Evolutionary conservation across 1,284 basidiomycete genomes (phyloP).

Genomic region (Meripilus lineatus): DNA sequence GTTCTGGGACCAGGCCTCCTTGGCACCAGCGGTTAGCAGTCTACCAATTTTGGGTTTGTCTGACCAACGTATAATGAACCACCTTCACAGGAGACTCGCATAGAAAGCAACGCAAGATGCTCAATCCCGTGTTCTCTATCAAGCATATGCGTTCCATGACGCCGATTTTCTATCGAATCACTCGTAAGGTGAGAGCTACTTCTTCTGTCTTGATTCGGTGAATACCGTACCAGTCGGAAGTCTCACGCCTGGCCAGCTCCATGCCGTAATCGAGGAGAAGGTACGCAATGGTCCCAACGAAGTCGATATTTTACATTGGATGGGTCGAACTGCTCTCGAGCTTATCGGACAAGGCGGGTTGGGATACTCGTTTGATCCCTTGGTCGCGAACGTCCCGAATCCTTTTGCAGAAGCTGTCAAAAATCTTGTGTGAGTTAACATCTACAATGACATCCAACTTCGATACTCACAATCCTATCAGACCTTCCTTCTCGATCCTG

Average conservation of each 20-base stretch:
- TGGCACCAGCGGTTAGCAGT: too few species aligned
- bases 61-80: neutral
- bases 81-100: slow-evolving; percentile 15
- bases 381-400: slow-evolving; percentile 20
- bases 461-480: too few species aligned
- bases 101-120: slow-evolving; percentile 21
- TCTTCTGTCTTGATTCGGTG: too few species aligned
- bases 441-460: too few species aligned
- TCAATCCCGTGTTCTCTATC: slow-evolving; percentile 24
- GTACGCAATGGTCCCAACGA: slow-evolving; percentile 17
- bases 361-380: slow-evolving; percentile 33
- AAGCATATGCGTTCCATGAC: slow-evolving; percentile 21
- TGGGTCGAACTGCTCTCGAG: slow-evolving; percentile 35
- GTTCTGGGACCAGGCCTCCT: too few species aligned
- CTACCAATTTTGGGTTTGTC: neutral
- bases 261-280: slow-evolving; percentile 16
- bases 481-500: slow-evolving; percentile 18
- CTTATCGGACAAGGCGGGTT: slow-evolving; percentile 34
- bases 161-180: slow-evolving; percentile 18
- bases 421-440: slow-evolving; percentile 16
- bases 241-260: slow-evolving; percentile 17
- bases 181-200: slow-evolving; percentile 1
- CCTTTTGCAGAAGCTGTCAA: slow-evolving; percentile 23
- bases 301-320: slow-evolving; percentile 30
- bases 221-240: too few species aligned